Evolutionary conservation across 2,329 filamentous ascomycete species (phyloP), one percentile per base, ranked within the genome.

Genomic region (Pseudogymnoascus sp.): DNA sequence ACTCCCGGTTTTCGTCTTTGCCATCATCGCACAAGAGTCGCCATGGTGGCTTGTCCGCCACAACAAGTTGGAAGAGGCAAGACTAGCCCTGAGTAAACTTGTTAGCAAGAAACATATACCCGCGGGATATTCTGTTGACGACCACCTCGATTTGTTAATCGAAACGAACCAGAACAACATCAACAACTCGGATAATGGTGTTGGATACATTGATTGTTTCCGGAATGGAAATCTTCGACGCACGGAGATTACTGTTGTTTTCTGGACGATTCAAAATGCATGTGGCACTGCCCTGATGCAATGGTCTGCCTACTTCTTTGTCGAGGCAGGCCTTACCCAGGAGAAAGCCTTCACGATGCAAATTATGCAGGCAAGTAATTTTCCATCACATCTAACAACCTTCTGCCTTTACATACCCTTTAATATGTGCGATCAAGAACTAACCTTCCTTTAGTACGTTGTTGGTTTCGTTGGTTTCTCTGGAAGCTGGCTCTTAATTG

Each of bases 281-380:
- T 82, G 80, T 60, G 84, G 85, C 7, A 82, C 83, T 62, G 81
- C 84, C 12, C 79, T 87, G 62, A 82, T 84, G 64, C 82, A 82
- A 62, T 87, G 85, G 63, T 83, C 81, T 1, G 86, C 82, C 2
- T 84, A 84, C 66, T 80, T 80, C 69, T 85, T 84, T 69, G 73
- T 80, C 63, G 78, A 81, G 64, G 81, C 80, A 4, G 80, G 81
- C 1, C 69, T 84, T 36, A 67, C 71, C 1, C 73, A 76, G 1
- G 71, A 73, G 20, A 73, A 78, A 25, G 75, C 81, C 0, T 84
- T 83, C 62, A 72, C 77, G 50, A 80, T 83, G 68, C 78, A 78
- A 11, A 77, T 83, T 67, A 53, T 53, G 47, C 47, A 53, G 47
- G 47, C 11, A 33, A 20, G 47, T 53, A 18, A 33, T 53, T 9